Conservation (phyloP, 225 moss, liverwort and hornwort species). For the Marchantia polymorpha region DNA sequence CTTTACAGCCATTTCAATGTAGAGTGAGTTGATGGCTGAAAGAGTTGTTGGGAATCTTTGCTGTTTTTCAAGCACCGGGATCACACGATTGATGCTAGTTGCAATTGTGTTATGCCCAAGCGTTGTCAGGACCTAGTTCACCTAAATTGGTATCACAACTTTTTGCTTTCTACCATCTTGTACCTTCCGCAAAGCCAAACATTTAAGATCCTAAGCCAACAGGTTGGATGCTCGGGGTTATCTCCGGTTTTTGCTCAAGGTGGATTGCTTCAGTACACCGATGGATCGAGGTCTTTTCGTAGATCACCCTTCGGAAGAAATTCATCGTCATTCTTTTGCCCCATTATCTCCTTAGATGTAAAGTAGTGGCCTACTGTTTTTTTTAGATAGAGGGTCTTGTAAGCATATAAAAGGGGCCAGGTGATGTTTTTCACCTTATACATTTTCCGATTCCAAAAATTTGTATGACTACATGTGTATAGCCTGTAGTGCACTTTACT, state of each 20-base stretch:
- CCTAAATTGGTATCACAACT: background rate
- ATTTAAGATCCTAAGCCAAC: background rate
- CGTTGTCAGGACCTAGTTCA: background rate
- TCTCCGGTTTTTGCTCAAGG: background rate
- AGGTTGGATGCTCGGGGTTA: background rate
- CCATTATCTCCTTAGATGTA: conserved; percentile 24
- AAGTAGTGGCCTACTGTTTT: conserved; percentile 12
- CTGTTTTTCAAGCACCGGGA: background rate
- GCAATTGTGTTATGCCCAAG: background rate
- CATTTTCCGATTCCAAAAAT: conserved; percentile 4
- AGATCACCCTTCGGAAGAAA: background rate
- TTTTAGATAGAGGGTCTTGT: conserved; percentile 8
- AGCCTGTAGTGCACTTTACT: conserved; percentile 7
- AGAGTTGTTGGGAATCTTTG: background rate
- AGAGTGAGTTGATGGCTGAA: background rate
- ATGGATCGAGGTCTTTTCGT: background rate
- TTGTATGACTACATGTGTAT: conserved; percentile 5
- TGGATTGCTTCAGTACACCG: no score
- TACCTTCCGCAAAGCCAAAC: background rate
- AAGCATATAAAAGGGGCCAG: conserved; percentile 25
- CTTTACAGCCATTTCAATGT: background rate
- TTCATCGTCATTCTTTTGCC: conserved; percentile 34
- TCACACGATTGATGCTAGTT: background rate
- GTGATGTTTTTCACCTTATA: conserved; percentile 11
- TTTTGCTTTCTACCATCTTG: background rate